A percentile compares a stretch with the other conserved stretches of the same genome.
phyloP scores from a whole-genome alignment of 2,329 filamentous ascomycete genomes.

The Colletotrichum sp. region DNA sequence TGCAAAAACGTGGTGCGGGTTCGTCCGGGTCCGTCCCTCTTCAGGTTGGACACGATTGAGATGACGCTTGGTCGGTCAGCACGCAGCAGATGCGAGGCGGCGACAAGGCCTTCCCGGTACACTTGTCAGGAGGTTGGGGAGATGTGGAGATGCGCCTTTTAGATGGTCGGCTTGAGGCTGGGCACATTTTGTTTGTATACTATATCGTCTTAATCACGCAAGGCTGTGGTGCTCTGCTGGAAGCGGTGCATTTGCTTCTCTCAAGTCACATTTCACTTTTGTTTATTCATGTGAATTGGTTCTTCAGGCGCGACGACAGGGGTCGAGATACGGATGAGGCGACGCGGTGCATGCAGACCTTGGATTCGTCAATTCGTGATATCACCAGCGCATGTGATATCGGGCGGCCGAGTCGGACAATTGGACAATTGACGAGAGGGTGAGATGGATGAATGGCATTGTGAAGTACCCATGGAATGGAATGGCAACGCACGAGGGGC shows the following conservation, averaged over 20 bases:
- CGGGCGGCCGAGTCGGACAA: background rate
- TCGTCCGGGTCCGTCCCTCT: background rate
- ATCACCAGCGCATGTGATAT: background rate
- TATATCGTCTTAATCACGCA: constrained; percentile 18
- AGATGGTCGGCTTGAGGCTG: constrained; percentile 7
- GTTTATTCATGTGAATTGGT: background rate
- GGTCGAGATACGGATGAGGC: background rate
- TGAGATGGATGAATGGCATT: background rate
- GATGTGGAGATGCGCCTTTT: background rate
- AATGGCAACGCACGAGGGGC: background rate
- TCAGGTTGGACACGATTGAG: background rate
- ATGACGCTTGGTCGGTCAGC: background rate
- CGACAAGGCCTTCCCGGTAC: background rate
- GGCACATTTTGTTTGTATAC: constrained; percentile 3
- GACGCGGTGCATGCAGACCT: background rate
- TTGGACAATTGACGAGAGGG: background rate
- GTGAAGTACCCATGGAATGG: background rate
- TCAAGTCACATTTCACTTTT: background rate
- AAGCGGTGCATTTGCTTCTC: constrained; percentile 16
- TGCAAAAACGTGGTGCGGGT: background rate
- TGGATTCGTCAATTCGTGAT: background rate
- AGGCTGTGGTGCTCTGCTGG: constrained; percentile 15
- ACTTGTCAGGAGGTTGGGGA: background rate
- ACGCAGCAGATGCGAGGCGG: background rate
- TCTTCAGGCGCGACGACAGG: background rate